A percentile compares a stretch with the other conserved stretches of the same genome.
phyloP scores from a whole-genome alignment of 139 green algal genomes.

The Asterochloris sp. region DNA sequence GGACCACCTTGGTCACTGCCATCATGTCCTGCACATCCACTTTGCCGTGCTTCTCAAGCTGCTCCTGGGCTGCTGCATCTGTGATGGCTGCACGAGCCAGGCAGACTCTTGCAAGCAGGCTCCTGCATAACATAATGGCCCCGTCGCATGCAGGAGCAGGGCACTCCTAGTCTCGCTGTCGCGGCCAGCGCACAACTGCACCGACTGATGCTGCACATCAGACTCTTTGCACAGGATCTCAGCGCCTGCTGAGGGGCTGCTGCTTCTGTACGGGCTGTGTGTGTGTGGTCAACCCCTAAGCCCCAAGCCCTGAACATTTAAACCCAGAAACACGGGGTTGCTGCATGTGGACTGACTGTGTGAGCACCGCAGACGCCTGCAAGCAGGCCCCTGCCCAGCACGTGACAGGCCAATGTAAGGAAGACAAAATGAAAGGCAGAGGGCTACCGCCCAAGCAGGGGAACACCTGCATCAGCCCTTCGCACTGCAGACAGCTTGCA shows the following conservation, averaged over 20 bases:
- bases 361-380: too few species aligned
- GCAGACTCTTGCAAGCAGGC: conserved; percentile 10
- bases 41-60: background rate
- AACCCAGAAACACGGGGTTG: too few species aligned
- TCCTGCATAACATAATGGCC: background rate
- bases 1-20: background rate
- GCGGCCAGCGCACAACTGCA: background rate
- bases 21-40: background rate
- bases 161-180: background rate
- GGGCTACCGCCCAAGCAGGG: too few species aligned
- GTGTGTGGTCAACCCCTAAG: too few species aligned
- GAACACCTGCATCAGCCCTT: too few species aligned
- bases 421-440: too few species aligned
- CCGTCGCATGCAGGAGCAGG: background rate
- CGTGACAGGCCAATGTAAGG: too few species aligned
- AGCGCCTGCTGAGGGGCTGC: background rate
- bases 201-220: background rate
- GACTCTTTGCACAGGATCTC: background rate
- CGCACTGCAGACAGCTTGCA: too few species aligned
- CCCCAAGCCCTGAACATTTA: too few species aligned
- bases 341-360: too few species aligned
- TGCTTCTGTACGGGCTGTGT: too few species aligned
- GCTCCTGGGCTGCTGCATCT: conserved; percentile 5
- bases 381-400: too few species aligned
- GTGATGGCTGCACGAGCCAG: background rate